Conservation (phyloP, 306 rosid species). For the Rosa lucieae region DNA sequence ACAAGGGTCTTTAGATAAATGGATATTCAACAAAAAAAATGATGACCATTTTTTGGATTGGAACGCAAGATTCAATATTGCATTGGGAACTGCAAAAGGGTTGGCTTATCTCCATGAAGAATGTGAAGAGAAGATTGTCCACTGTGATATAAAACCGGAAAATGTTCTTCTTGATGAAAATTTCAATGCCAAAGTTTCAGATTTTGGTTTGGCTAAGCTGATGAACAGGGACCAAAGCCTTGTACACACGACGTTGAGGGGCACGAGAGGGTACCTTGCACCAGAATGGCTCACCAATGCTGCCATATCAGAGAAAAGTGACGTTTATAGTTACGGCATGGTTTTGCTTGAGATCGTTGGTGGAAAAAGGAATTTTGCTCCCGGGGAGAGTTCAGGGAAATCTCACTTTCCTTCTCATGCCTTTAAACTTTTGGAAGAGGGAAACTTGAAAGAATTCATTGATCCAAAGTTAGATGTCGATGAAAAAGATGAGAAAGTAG, state of each 20-base stretch:
- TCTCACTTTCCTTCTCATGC: constrained; percentile 34
- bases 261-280: constrained; percentile 50
- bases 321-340: constrained; percentile 41
- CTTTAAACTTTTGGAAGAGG: constrained; percentile 43
- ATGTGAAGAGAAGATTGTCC: constrained; percentile 45
- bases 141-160: constrained; percentile 47
- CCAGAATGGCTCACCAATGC: constrained; percentile 44
- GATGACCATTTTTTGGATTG: constrained; percentile 31
- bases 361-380: constrained; percentile 29
- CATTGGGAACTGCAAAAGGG: constrained; percentile 38
- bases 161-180: constrained; percentile 41
- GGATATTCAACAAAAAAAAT: constrained; percentile 43
- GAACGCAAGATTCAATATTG: constrained; percentile 41
- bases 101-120: constrained; percentile 46
- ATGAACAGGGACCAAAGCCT: constrained; percentile 34
- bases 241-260: constrained; percentile 31
- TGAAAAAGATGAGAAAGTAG: constrained; percentile 38
- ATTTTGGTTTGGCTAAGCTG: constrained; percentile 41
- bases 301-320: constrained; percentile 46
- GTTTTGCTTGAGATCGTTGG: constrained; percentile 40
- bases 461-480: constrained; percentile 50
- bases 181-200: constrained; percentile 36
- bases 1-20: constrained; percentile 73
- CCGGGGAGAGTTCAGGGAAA: constrained; percentile 20
- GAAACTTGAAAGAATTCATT: constrained; percentile 45